Conservation (phyloP, 306 rosid species). For the Sicyos edulis region DNA sequence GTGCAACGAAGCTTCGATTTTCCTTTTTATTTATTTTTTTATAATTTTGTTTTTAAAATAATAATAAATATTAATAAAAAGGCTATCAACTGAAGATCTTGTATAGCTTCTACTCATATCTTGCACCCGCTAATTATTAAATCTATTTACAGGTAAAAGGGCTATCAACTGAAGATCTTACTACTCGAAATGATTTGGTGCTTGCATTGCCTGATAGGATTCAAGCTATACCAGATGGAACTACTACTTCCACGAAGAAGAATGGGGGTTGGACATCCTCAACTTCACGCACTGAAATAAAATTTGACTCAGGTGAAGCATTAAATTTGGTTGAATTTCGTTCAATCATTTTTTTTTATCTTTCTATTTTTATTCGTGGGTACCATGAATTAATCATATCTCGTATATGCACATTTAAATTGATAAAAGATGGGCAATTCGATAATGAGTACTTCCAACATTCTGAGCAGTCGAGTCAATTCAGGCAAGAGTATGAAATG, state of each 20-base stretch:
- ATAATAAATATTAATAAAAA: no score
- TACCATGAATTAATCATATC: background rate
- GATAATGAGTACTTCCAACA: conserved; percentile 74
- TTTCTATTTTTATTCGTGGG: background rate
- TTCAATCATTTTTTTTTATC: conserved; percentile 1
- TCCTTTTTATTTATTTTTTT: no score
- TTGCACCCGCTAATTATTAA: background rate
- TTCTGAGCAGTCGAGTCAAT: conserved; percentile 66
- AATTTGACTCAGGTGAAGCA: conserved; percentile 77
- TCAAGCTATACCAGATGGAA: conserved; percentile 92
- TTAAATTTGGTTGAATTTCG: background rate
- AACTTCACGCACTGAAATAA: conserved; percentile 77
- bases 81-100: no score
- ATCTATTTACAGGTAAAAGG: conserved; percentile 63
- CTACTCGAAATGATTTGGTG: conserved; percentile 93
- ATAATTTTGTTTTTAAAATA: no score
- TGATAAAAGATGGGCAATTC: conserved; percentile 63
- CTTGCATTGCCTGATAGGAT: conserved; percentile 91
- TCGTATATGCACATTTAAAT: conserved; percentile 24
- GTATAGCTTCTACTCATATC: background rate
- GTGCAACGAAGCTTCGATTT: no score
- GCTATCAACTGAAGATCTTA: conserved; percentile 82
- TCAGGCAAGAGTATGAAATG: conserved; percentile 95
- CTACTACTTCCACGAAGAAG: conserved; percentile 64
- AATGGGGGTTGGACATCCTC: conserved; percentile 89